Conservation (phyloP, 495 filamentous ascomycete species). For the Hyphodiscus hymeniophilus region DNA sequence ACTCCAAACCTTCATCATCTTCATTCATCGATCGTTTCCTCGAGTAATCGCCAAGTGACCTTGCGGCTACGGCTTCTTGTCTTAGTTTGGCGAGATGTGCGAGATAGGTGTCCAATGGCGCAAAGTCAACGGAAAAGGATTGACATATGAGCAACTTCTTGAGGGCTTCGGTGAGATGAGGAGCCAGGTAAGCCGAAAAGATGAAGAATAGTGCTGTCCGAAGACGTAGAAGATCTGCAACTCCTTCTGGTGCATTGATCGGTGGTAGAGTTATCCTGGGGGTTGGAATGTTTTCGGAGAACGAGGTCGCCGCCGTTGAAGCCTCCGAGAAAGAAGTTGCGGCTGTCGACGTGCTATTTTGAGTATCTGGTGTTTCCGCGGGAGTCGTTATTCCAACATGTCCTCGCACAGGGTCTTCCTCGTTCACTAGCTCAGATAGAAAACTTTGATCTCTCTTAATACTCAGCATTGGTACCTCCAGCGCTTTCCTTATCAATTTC, state of each 20-base stretch:
- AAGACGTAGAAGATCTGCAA: slow-evolving; percentile 59
- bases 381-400: slow-evolving; percentile 25
- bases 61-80: slow-evolving; percentile 56
- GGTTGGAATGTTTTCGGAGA: slow-evolving; percentile 14
- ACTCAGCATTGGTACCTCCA: slow-evolving; percentile 65
- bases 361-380: slow-evolving; percentile 29
- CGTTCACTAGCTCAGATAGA: slow-evolving; percentile 24
- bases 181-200: slow-evolving; percentile 58
- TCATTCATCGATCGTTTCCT: slow-evolving; percentile 64
- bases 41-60: slow-evolving; percentile 62
- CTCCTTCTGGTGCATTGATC: slow-evolving; percentile 38
- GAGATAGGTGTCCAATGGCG: slow-evolving; percentile 58
- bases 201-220: slow-evolving; percentile 73
- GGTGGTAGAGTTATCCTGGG: slow-evolving; percentile 31
- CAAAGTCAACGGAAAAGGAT: slow-evolving; percentile 54
- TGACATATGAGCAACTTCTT: slow-evolving; percentile 37
- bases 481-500: slow-evolving; percentile 63
- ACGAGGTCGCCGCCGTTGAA: slow-evolving; percentile 36
- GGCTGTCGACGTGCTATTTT: slow-evolving; percentile 26
- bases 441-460: slow-evolving; percentile 42
- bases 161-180: slow-evolving; percentile 39
- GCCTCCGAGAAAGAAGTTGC: slow-evolving; percentile 32
- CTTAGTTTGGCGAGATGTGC: slow-evolving; percentile 53
- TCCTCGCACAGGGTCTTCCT: slow-evolving; percentile 21
- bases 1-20: slow-evolving; percentile 62